Percentiles rank a stretch among this genome's conserved stretches.
Conservation (phyloP, 768 basidiomycete species). For the Boletus rubropictus region DNA sequence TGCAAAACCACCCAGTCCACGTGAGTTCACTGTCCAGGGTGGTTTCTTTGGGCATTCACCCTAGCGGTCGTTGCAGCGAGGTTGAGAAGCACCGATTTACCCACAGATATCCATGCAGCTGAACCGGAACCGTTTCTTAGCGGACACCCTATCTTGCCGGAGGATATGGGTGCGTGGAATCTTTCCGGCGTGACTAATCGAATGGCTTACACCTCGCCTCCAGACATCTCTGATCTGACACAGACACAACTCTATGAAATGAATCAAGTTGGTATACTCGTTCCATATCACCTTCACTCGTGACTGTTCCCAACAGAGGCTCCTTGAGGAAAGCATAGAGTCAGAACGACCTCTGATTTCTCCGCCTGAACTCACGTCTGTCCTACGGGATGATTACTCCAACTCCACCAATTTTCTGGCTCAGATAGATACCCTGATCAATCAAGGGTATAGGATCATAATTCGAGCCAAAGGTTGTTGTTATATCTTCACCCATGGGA, state of each 20-base stretch:
- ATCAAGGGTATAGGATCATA: slow-evolving; percentile 58
- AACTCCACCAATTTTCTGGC: slow-evolving; percentile 54
- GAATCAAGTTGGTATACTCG: slow-evolving; percentile 31
- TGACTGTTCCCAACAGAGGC: slow-evolving; percentile 24
- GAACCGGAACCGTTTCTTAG: slow-evolving; percentile 19
- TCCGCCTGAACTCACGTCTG: slow-evolving; percentile 44
- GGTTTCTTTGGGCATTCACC: not conserved
- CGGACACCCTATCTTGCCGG: slow-evolving; percentile 27
- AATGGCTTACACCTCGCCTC: not conserved
- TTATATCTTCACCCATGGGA: slow-evolving; percentile 3
- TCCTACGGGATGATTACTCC: slow-evolving; percentile 60
- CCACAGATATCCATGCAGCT: slow-evolving; percentile 8
- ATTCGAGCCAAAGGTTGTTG: slow-evolving; percentile 65
- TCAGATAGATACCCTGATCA: slow-evolving; percentile 69
- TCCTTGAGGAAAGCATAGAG: slow-evolving; percentile 36
- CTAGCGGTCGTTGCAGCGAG: slow-evolving; percentile 13
- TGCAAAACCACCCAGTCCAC: slow-evolving; percentile 22
- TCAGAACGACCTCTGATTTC: slow-evolving; percentile 50
- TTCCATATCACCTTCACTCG: not conserved
- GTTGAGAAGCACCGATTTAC: slow-evolving; percentile 24
- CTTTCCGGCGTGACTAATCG: not conserved
- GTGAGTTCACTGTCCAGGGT: slow-evolving; percentile 9
- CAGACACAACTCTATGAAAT: slow-evolving; percentile 35
- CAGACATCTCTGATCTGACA: slow-evolving; percentile 32
- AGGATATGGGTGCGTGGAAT: slow-evolving; percentile 25